These are phyloP conservation scores for Shiraia sp. DNA, from an alignment of 2,329 filamentous ascomycete species.

Conservation along the genomic window DNA sequence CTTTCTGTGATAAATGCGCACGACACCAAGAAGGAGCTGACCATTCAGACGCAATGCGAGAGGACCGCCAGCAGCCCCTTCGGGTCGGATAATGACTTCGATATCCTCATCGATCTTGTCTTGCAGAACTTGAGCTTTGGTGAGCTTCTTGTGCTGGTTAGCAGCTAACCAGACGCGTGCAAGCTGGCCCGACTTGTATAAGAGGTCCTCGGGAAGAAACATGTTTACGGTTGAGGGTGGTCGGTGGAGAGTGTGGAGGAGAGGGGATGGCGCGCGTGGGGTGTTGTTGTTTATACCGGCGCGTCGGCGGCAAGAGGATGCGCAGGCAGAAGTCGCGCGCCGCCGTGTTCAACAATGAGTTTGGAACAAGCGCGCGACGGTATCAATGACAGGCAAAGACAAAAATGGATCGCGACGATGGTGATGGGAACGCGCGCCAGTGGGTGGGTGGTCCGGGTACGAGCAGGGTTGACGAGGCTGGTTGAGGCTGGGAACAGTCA, in stretches of 20 bases:
- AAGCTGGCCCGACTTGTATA: conserved; percentile 95
- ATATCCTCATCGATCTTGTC: conserved; percentile 95
- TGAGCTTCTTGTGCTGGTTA: conserved; percentile 97
- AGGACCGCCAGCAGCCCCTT: conserved; percentile 68
- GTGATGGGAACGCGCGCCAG: conserved; percentile 23
- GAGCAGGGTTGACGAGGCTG: conserved; percentile 11
- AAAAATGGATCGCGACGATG: conserved; percentile 20
- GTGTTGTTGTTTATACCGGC: conserved; percentile 38
- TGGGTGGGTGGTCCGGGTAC: conserved; percentile 19
- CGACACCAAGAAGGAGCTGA: conserved; percentile 91
- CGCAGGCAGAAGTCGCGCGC: conserved; percentile 28
- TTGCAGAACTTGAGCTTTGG: conserved; percentile 93
- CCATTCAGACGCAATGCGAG: conserved; percentile 93
- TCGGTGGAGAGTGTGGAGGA: conserved; percentile 14
- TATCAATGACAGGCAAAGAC: conserved; percentile 27
- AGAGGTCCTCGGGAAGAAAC: conserved; percentile 96
- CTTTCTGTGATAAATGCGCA: conserved; percentile 96
- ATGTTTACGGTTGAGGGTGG: conserved; percentile 55
- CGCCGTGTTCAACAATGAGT: conserved; percentile 17
- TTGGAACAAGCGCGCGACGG: conserved; percentile 22
- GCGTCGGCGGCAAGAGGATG: conserved; percentile 30
- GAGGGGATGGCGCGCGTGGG: conserved; percentile 22
- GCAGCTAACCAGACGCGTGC: conserved; percentile 97
- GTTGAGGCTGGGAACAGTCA: conserved; percentile 11
- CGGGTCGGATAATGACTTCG: conserved; percentile 86